A percentile compares a stretch with the other conserved stretches of the same genome.
phyloP scores from a whole-genome alignment of 768 basidiomycete genomes.

The Cubamyces lactineus region DNA sequence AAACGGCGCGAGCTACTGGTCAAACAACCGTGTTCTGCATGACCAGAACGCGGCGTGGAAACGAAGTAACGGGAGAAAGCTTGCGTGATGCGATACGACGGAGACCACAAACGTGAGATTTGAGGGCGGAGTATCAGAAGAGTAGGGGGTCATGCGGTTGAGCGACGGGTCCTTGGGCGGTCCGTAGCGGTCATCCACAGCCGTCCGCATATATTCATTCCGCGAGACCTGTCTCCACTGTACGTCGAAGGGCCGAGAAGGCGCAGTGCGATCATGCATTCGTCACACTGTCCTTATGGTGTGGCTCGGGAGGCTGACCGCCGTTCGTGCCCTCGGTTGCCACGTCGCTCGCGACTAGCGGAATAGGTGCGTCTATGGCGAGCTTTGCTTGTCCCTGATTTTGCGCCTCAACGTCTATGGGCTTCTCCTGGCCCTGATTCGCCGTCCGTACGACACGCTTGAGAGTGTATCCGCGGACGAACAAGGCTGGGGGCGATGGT shows the following conservation, averaged over 20 bases:
- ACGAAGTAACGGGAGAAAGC: too few relatives aligned
- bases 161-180: too few relatives aligned
- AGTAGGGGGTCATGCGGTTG: too few relatives aligned
- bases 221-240: too few relatives aligned
- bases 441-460: conserved; percentile 50
- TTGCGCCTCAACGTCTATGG: conserved; percentile 30
- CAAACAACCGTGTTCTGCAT: too few relatives aligned
- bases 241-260: neutral
- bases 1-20: too few relatives aligned
- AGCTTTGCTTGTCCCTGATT: conserved; percentile 9
- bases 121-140: too few relatives aligned
- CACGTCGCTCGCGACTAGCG: conserved; percentile 14
- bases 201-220: too few relatives aligned
- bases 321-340: conserved; percentile 25
- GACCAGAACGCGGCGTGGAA: too few relatives aligned
- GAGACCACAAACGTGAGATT: too few relatives aligned
- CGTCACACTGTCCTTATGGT: neutral
- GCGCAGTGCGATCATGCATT: neutral
- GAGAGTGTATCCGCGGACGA: conserved; percentile 63
- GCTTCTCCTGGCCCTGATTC: conserved; percentile 35
- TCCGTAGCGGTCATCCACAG: too few relatives aligned
- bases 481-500: conserved; percentile 44
- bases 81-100: too few relatives aligned
- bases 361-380: conserved; percentile 2
- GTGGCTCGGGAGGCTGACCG: neutral